A percentile compares a stretch with the other conserved stretches of the same genome.
Conservation (phyloP, 1,284 basidiomycete species). For the Hymenochaete sp. region DNA sequence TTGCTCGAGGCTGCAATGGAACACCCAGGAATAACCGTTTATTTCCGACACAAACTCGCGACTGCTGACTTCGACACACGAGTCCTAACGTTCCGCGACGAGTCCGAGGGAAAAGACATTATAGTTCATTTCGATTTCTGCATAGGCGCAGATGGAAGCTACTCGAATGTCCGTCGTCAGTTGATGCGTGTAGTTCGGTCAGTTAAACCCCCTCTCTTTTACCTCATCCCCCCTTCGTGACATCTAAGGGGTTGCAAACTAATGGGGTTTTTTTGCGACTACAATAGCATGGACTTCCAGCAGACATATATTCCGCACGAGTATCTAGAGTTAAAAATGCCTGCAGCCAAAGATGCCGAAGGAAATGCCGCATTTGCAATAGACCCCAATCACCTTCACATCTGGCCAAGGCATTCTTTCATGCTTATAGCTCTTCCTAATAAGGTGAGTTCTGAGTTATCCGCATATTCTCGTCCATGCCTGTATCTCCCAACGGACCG, state of each 20-base stretch:
- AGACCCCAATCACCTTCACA: slow-evolving; percentile 94
- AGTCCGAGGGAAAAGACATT: slow-evolving; percentile 35
- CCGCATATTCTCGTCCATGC: slow-evolving; percentile 4
- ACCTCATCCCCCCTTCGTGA: slow-evolving; percentile 14
- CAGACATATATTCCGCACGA: slow-evolving; percentile 94
- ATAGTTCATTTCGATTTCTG: slow-evolving; percentile 68
- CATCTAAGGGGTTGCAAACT: slow-evolving; percentile 14
- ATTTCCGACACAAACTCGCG: slow-evolving; percentile 76
- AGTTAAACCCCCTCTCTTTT: slow-evolving; percentile 27
- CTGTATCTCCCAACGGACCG: too few relatives aligned
- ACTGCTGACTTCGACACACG: slow-evolving; percentile 67
- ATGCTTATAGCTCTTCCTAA: slow-evolving; percentile 99
- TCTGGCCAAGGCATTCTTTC: slow-evolving; percentile 97
- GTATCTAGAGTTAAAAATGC: slow-evolving; percentile 95
- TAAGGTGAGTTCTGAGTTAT: slow-evolving; percentile 49
- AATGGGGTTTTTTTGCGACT: too few relatives aligned
- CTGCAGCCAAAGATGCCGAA: slow-evolving; percentile 57
- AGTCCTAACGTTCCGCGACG: slow-evolving; percentile 42
- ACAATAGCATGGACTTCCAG: slow-evolving; percentile 91
- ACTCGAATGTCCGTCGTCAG: slow-evolving; percentile 77
- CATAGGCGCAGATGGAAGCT: slow-evolving; percentile 84
- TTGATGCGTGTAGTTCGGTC: slow-evolving; percentile 87
- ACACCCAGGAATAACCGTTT: slow-evolving; percentile 56
- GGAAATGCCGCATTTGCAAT: slow-evolving; percentile 69
- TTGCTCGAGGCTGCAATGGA: slow-evolving; percentile 66